phyloP scores from a whole-genome alignment of 2,329 filamentous ascomycete genomes.

The Fusarium coicis region DNA sequence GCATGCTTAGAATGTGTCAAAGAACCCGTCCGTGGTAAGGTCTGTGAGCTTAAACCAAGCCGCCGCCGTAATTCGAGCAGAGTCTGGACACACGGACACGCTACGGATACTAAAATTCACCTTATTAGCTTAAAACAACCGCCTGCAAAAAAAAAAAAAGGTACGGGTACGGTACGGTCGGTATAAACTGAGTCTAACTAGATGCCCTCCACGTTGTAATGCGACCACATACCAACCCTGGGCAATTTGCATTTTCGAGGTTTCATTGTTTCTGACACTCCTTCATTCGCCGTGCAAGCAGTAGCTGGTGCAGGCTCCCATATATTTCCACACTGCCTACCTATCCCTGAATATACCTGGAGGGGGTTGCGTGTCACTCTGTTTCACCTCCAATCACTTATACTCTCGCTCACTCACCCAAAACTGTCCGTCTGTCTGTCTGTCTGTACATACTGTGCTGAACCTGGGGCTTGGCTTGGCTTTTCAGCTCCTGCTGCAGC shows the following conservation, averaged over 20 bases:
- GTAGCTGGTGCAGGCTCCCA: neutral
- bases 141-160: neutral
- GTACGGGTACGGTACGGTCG: neutral
- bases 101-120: neutral
- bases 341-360: constrained; percentile 13
- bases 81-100: neutral
- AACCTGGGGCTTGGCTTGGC: constrained; percentile 7
- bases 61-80: neutral
- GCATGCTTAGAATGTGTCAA: constrained; percentile 1
- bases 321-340: neutral
- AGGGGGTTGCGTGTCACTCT: constrained; percentile 32
- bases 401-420: neutral
- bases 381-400: constrained; percentile 33
- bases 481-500: constrained; percentile 12
- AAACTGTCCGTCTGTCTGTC: neutral
- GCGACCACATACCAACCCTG: constrained; percentile 38
- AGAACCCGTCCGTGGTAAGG: neutral
- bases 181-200: neutral
- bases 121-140: constrained; percentile 5
- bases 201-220: constrained; percentile 18
- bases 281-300: constrained; percentile 6
- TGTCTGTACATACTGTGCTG: constrained; percentile 7
- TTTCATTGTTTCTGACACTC: neutral
- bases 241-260: neutral
- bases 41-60: neutral